Conservation (phyloP, 495 filamentous ascomycete species). For the Penicillium ochrochloron region DNA sequence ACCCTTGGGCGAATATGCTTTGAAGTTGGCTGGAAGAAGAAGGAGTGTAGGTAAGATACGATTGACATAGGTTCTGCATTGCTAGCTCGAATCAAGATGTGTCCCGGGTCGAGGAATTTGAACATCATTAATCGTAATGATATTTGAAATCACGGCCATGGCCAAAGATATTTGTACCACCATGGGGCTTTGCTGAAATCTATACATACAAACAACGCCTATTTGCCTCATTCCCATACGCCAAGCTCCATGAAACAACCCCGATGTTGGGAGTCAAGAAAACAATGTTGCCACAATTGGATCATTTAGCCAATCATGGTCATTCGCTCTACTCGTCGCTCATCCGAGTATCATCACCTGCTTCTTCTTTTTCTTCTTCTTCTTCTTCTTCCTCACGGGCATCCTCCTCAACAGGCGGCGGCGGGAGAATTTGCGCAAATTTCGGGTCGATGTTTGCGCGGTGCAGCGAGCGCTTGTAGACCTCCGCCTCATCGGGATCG, state of each 20-base stretch:
- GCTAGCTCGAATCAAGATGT: neutral
- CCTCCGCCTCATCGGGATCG: constrained; percentile 58
- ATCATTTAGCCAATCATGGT: neutral
- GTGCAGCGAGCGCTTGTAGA: constrained; percentile 52
- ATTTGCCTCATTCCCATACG: constrained; percentile 21
- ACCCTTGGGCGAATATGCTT: neutral
- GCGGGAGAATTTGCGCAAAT: constrained; percentile 44
- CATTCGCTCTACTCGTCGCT: constrained; percentile 25
- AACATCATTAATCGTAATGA: neutral
- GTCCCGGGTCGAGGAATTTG: neutral
- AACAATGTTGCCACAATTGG: constrained; percentile 8
- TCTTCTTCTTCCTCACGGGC: constrained; percentile 22
- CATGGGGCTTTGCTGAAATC: constrained; percentile 2
- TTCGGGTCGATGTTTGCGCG: constrained; percentile 51
- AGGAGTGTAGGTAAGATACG: neutral
- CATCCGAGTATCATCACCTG: constrained; percentile 30
- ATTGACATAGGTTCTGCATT: neutral
- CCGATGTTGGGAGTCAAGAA: constrained; percentile 24
- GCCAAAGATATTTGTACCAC: constrained; percentile 6
- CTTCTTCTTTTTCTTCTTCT: constrained; percentile 22
- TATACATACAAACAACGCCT: constrained; percentile 21
- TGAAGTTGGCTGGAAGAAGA: neutral
- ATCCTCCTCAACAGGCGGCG: constrained; percentile 31
- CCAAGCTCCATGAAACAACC: constrained; percentile 22
- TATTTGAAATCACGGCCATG: neutral